Evolutionary conservation across 2,329 filamentous ascomycete genomes (phyloP).

Genomic region (Atkinsonella hypoxylon): DNA sequence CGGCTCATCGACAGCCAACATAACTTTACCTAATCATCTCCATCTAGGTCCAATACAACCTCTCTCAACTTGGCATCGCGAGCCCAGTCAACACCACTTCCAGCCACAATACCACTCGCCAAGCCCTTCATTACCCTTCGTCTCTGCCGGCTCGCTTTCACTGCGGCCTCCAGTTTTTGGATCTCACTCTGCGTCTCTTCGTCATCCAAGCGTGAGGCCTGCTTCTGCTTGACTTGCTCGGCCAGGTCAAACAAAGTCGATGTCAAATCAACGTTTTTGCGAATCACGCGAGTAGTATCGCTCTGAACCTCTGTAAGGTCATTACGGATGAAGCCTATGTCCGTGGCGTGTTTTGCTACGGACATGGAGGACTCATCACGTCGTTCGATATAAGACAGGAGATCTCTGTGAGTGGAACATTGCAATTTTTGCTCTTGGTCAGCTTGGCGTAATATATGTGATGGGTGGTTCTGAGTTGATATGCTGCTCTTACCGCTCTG

Average conservation of each 20-base stretch:
- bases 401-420: constrained; percentile 34
- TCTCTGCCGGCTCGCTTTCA: constrained; percentile 50
- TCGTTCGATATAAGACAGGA: constrained; percentile 52
- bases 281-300: constrained; percentile 42
- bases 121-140: constrained; percentile 70
- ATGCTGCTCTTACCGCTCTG: constrained; percentile 48
- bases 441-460: background rate
- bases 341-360: constrained; percentile 46
- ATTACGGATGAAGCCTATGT: constrained; percentile 36
- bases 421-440: background rate
- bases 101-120: constrained; percentile 65
- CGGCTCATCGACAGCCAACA: background rate
- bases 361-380: constrained; percentile 56
- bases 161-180: constrained; percentile 41
- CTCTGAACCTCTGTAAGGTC: constrained; percentile 45
- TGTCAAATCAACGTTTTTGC: constrained; percentile 52
- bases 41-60: constrained; percentile 58
- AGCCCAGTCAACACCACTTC: constrained; percentile 75
- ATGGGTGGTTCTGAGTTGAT: background rate
- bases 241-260: constrained; percentile 51
- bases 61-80: constrained; percentile 53
- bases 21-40: constrained; percentile 3
- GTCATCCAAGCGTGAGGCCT: constrained; percentile 41
- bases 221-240: constrained; percentile 39
- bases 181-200: constrained; percentile 42